These are phyloP conservation scores for Cordyceps javanica DNA, from an alignment of 2,329 filamentous ascomycete genomes.

Conservation along the genomic window DNA sequence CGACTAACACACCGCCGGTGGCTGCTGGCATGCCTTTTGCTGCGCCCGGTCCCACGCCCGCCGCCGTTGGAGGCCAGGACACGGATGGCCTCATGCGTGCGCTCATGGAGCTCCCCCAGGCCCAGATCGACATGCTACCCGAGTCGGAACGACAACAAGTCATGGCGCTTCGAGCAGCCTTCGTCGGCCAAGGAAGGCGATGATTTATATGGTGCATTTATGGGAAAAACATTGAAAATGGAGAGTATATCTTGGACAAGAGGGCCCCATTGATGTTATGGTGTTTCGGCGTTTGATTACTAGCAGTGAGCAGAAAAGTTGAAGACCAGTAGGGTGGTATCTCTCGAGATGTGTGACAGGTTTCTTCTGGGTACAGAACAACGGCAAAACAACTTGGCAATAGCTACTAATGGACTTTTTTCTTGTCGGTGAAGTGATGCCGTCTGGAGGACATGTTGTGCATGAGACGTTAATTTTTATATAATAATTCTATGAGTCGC, in stretches of 20 bases:
- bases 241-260: constrained; percentile 1
- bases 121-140: constrained; percentile 72
- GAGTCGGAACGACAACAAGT: constrained; percentile 74
- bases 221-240: not conserved
- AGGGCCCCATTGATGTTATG: not conserved
- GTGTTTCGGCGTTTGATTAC: constrained; percentile 6
- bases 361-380: not conserved
- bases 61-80: constrained; percentile 40
- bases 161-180: constrained; percentile 63
- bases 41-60: constrained; percentile 41
- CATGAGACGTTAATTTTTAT: not conserved
- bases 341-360: not conserved
- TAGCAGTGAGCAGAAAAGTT: not conserved
- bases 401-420: not conserved
- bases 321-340: not conserved
- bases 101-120: constrained; percentile 72
- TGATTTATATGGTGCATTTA: not conserved
- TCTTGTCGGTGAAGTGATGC: too few species aligned
- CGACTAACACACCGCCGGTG: constrained; percentile 44
- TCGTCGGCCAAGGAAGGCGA: constrained; percentile 38
- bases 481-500: not conserved
- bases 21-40: constrained; percentile 38
- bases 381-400: not conserved
- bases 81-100: constrained; percentile 72
- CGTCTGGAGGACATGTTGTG: not conserved